Evolutionary conservation across 305 asterid species (phyloP).

Genomic region (Fraxinus dipetala): DNA sequence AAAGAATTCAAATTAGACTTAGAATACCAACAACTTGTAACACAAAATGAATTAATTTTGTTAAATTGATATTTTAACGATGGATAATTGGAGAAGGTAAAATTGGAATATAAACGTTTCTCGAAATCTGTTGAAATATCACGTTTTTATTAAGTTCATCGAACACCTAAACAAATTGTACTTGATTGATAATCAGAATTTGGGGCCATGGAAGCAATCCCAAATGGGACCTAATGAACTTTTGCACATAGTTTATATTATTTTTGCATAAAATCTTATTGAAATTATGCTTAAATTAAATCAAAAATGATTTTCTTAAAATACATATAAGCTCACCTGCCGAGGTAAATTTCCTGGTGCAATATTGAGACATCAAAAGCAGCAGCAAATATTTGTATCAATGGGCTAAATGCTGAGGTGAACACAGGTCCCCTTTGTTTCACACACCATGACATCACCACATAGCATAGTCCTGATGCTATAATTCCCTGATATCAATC

Average conservation of each 20-base stretch:
- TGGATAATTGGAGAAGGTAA: not conserved
- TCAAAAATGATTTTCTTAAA: not conserved
- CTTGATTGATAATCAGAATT: not conserved
- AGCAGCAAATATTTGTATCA: conserved; percentile 66
- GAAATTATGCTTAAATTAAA: not conserved
- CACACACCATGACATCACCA: conserved; percentile 70
- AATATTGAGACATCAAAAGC: conserved; percentile 53
- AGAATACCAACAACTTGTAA: not conserved
- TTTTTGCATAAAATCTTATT: not conserved
- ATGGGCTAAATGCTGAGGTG: conserved; percentile 72
- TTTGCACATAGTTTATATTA: not conserved
- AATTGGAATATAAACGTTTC: not conserved
- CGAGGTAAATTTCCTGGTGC: conserved; percentile 61
- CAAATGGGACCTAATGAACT: no score
- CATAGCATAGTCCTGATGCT: conserved; percentile 69
- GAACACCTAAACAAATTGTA: no score
- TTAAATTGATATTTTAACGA: no score
- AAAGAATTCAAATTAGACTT: not conserved
- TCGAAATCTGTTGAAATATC: not conserved
- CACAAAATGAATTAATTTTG: not conserved
- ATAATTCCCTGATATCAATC: conserved; percentile 49
- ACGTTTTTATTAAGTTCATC: no score
- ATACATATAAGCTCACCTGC: conserved; percentile 43
- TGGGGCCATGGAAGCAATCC: not conserved
- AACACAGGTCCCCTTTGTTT: conserved; percentile 70